Evolutionary conservation across 2,329 filamentous ascomycete genomes (phyloP).

Genomic region (Westerdykella sp.): DNA sequence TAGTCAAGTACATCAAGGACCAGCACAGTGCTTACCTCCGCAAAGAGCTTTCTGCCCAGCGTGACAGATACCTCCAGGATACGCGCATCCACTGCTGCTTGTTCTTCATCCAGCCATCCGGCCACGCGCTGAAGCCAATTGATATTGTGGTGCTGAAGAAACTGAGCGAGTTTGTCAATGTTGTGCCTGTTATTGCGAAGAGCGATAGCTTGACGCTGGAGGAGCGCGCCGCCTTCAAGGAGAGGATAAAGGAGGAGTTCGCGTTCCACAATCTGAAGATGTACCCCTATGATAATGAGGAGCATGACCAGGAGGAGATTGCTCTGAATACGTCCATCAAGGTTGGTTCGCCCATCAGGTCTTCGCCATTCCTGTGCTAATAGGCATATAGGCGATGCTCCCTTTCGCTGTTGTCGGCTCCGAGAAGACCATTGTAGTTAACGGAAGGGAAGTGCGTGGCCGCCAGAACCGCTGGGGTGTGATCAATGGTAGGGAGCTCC

Average conservation of each 20-base stretch:
- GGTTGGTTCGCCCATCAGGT: constrained; percentile 47
- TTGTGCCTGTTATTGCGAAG: constrained; percentile 98
- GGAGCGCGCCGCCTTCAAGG: constrained; percentile 95
- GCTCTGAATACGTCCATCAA: constrained; percentile 93
- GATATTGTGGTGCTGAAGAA: constrained; percentile 99
- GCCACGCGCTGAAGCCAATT: constrained; percentile 97
- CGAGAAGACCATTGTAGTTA: constrained; percentile 95
- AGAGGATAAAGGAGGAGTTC: constrained; percentile 98
- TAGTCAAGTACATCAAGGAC: constrained; percentile 99
- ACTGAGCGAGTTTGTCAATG: constrained; percentile 97
- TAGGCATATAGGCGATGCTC: constrained; percentile 64
- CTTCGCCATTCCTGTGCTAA: too few relatives aligned
- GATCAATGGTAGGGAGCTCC: constrained; percentile 59
- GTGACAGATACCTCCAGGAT: constrained; percentile 98
- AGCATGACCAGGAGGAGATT: constrained; percentile 95
- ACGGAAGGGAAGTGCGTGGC: constrained; percentile 93
- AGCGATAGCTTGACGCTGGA: constrained; percentile 92
- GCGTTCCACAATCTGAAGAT: constrained; percentile 99
- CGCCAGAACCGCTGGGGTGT: constrained; percentile 99
- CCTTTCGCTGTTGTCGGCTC: constrained; percentile 97
- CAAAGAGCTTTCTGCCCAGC: constrained; percentile 98
- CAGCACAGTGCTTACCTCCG: constrained; percentile 98
- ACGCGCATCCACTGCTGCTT: constrained; percentile 98
- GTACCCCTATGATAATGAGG: constrained; percentile 99
- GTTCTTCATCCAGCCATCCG: constrained; percentile 99